A percentile compares a stretch with the other conserved stretches of the same genome.
Conservation (phyloP, 768 basidiomycete species). For the Epithele typhae region DNA sequence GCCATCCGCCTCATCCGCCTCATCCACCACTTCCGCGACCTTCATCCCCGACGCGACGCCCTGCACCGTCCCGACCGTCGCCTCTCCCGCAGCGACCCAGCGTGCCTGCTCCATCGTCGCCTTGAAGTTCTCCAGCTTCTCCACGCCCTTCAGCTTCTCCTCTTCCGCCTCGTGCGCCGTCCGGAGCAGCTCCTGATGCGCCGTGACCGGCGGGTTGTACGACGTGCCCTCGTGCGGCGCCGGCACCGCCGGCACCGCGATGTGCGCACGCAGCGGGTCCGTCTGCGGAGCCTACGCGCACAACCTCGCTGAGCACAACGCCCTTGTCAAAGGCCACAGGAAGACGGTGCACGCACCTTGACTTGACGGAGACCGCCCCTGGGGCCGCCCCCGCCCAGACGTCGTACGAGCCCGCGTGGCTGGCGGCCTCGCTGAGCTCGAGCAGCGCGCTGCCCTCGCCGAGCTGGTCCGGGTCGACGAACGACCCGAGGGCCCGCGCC, state of each 20-base stretch:
- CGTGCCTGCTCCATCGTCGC: constrained; percentile 51
- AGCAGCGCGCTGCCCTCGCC: constrained; percentile 61
- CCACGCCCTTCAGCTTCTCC: constrained; percentile 47
- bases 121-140: constrained; percentile 49
- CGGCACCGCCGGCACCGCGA: constrained; percentile 60
- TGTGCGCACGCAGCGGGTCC: constrained; percentile 43
- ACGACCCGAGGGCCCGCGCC: constrained; percentile 69
- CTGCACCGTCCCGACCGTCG: constrained; percentile 18
- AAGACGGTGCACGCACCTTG: constrained; percentile 20
- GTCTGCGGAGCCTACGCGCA: constrained; percentile 44
- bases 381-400: constrained; percentile 44
- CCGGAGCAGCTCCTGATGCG: constrained; percentile 67
- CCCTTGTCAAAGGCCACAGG: not conserved
- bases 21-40: constrained; percentile 44
- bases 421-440: constrained; percentile 66
- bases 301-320: not conserved
- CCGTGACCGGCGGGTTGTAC: constrained; percentile 79
- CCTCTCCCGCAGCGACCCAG: constrained; percentile 28
- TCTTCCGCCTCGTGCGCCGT: constrained; percentile 66
- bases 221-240: constrained; percentile 81
- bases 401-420: constrained; percentile 63
- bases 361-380: constrained; percentile 47
- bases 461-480: constrained; percentile 64
- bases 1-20: constrained; percentile 25
- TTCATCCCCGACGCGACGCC: constrained; percentile 62